Base-by-base conservation (phyloP, 139 green algal species). In the Bryopsis sp. region DNA sequence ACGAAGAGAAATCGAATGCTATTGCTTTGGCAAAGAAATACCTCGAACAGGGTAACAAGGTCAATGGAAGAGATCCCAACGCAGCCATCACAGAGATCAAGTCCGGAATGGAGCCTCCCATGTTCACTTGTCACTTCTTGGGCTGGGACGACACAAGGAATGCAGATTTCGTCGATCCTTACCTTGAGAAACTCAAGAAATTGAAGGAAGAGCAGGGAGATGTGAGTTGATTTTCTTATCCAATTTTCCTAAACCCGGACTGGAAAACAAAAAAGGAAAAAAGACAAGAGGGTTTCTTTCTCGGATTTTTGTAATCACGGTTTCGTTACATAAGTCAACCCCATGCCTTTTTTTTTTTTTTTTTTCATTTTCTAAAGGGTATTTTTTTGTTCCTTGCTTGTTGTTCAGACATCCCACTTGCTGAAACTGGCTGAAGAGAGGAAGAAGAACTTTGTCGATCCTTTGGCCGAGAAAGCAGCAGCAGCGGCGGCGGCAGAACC, bases 51-150 rank as follows among this genome's bases (percentile, higher is more conserved):
- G 15, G 19, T 11, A 69, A 54, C 37, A 57, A 69, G 54, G 31
- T 50, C 3, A 69, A 69, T 37, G 62, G 62, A 4, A 35, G 62
- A 29, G 39, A 54, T 54, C n/a, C 11, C 5, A 36, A 69, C 5
- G 43, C 39, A 11, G 35, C 62, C 5, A 69, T 69, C 37, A 58
- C 35, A 32, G 22, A 32, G 11, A 36, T 69, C 8, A 33, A 34
- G 15, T 69, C 62, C 6, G 62, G 62, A 29, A 50, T 57, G 62
- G 62, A 69, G 37, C 37, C 62, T 7, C 62, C 62, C 8, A 69
- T 37, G 3, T 69, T 69, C 37, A 69, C 37, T 11, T 69, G 62
- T 35, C 37, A 69, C 43, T 69, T 69, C n/a, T 26, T 69, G 24
- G 62, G 62, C 26, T 69, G 62, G 62, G 62, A 69, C 28, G 62